Evolutionary conservation across 78 protist species (phyloP), one percentile per base, ranked within the genome.

Genomic region (Isochrysis galbana): DNA sequence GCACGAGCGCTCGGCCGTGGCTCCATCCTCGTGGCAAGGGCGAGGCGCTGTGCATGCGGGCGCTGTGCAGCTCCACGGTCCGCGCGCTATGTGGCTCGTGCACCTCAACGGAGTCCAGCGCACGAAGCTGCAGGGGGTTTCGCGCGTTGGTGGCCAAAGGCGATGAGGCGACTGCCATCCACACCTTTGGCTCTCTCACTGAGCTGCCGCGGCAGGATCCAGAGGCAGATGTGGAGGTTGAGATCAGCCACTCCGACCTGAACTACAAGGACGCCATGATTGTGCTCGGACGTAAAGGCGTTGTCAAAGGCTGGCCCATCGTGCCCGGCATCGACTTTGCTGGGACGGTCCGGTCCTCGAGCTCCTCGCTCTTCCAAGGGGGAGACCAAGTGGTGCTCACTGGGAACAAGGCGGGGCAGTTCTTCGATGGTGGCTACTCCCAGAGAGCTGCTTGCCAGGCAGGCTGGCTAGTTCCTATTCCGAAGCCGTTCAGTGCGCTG

Each of bases 391-490:
- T 87, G 39, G 48, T 87, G n/a, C 45, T 87, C 34, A 87, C 91
- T 5, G 91, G 91, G 32, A 87, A 87, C 91, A 87, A 87, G 77
- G 51, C 61, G 67, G 91, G 91, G 72, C 91, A 87, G 91, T 23
- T 25, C 48, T 45, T 87, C 5, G 91, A 87, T 46, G 91, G 91
- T 25, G 91, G 91, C 67, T 87, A 87, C 77, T 2, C 91, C 34
- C 41, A 87, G 70, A 42, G 77, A 5, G 47, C 48, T 2, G 26
- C 45, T 42, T 38, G 45, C 48, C 91, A 17, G 25, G 91, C 91
- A 7, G 91, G 25, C 47, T 87, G 91, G 91, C 77, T 87, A 29
- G 70, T 87, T n/a, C 34, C 36, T 5, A 25, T 22, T 26, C 77
- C 77, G 0, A 26, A 5, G 32, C 39, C 34, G 39, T 69, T 69